Percentiles rank a stretch among this genome's conserved stretches.
phyloP scores from a whole-genome alignment of 148 eudicot genomes.

The Vaccinium vitisidaea region DNA sequence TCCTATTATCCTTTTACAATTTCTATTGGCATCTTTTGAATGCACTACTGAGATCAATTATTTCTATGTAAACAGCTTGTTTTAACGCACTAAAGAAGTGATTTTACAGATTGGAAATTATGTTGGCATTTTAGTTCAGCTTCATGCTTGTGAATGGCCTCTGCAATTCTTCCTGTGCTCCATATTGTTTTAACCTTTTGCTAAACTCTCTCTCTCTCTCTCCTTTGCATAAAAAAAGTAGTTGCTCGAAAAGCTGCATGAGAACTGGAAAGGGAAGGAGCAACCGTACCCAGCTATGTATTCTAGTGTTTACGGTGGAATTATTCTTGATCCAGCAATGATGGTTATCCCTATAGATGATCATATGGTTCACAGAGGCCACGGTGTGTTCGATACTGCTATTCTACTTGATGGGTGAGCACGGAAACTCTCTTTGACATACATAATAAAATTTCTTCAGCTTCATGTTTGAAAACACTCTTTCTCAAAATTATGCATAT shows the following conservation, averaged over 20 bases:
- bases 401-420: constrained; percentile 60
- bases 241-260: constrained; percentile 66
- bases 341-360: constrained; percentile 83
- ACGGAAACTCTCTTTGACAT: neutral
- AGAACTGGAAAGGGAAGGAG: constrained; percentile 51
- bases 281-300: constrained; percentile 75
- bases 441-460: neutral
- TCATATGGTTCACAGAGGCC: constrained; percentile 91
- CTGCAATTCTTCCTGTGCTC: neutral
- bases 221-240: constrained; percentile 11
- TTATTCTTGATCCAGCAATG: constrained; percentile 68
- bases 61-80: neutral
- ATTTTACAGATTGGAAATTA: neutral
- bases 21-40: neutral
- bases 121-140: neutral
- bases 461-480: neutral
- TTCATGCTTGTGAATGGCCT: neutral
- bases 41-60: neutral
- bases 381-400: constrained; percentile 80
- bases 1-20: too few species aligned
- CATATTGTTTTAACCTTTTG: neutral
- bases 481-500: neutral
- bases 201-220: neutral
- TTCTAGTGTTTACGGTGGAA: constrained; percentile 70
- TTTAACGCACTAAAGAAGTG: neutral